phyloP scores from a whole-genome alignment of 345 rosid genomes.

The Bruguiera parviflora region DNA sequence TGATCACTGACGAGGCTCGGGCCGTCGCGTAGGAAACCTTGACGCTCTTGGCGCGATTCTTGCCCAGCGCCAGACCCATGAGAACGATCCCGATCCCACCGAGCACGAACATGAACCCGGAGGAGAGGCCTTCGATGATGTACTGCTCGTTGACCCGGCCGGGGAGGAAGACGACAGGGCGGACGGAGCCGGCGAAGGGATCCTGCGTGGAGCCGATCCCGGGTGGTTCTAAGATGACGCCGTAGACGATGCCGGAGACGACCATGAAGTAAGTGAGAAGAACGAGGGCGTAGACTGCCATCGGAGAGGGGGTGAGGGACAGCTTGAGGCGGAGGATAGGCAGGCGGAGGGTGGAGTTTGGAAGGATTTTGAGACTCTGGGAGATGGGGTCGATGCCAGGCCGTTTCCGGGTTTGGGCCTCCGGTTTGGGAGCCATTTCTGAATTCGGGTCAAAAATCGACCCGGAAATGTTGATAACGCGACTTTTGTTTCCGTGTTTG shows the following conservation, averaged over 20 bases:
- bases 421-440: too few species aligned
- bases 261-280: conserved; percentile 93
- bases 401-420: background rate
- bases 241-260: conserved; percentile 83
- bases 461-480: too few species aligned
- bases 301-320: conserved; percentile 73
- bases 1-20: conserved; percentile 59
- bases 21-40: conserved; percentile 77
- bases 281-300: conserved; percentile 74
- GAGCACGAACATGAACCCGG: conserved; percentile 91
- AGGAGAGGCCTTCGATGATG: conserved; percentile 94
- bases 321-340: conserved; percentile 92
- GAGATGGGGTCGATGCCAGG: conserved; percentile 69
- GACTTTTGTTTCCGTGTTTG: too few species aligned
- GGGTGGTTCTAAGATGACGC: conserved; percentile 91
- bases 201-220: conserved; percentile 95
- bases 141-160: conserved; percentile 96
- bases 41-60: conserved; percentile 71
- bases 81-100: conserved; percentile 86
- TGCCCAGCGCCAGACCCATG: conserved; percentile 82
- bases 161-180: conserved; percentile 84
- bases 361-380: conserved; percentile 53
- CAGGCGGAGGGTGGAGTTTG: conserved; percentile 66
- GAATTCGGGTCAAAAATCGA: too few species aligned
- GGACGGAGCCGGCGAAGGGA: conserved; percentile 72